Base-by-base conservation (phyloP, 2,329 filamentous ascomycete genomes). In the Teratosphaeriaceae sp. region DNA sequence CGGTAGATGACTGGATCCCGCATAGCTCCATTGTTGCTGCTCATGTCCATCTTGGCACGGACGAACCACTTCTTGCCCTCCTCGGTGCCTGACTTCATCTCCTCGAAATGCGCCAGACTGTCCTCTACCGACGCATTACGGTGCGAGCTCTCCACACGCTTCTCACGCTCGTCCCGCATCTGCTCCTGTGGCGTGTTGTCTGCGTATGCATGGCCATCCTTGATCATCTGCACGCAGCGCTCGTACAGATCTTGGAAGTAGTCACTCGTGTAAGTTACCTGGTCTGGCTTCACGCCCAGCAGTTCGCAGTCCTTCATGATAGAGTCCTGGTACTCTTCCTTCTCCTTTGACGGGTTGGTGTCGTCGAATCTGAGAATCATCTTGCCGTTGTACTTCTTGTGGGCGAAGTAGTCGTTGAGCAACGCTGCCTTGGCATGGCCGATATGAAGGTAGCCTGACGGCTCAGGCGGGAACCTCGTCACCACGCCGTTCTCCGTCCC, bases 1-100 rank as follows among this genome's bases (percentile, higher is more conserved):
- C 92, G 83, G 75, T 96, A 97, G 65, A 98, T 94, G 66, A 97
- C 89, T 11, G 92, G 92, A 65, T 98, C 92, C 52, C 92, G 79
- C 78, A 97, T 82, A 41, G 92, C 88, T 69, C 94, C 94, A 74
- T 98, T 97, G 52, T 85, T 85, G 68, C 92, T 85, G 65, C 94
- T 86, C 55, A 85, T 79, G 1, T 87, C 90, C 56, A 97, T 86
- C 74, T 94, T 96, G 45, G 92, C 92, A 47, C 92, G 85, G 53
- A 98, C 94, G 69, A 88, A 96, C 80, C 90, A 89, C 60, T 76
- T 80, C 38, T 80, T 68, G 46, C 92, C 92, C 64, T 89, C 82
- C 38, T 84, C 78, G 2, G 80, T 84, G 34, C 84, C 89, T 44
- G 78, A 76, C 73, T 89, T 94, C 92, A 98, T 98, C 73, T 92